phyloP scores from a whole-genome alignment of 768 basidiomycete species.

The Amanita subjunquillea region DNA sequence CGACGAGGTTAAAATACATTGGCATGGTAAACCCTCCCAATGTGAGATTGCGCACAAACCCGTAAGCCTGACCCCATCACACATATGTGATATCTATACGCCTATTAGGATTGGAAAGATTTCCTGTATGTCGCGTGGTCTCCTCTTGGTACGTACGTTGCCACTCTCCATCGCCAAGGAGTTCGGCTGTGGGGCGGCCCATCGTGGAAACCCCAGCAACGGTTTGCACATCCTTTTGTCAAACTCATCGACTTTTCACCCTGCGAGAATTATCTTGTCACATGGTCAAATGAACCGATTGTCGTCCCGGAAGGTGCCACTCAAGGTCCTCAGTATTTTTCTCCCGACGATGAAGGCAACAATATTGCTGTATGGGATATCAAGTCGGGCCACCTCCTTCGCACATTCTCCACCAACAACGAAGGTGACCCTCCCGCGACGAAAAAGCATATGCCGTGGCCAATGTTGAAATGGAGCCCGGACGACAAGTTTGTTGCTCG shows the following conservation, averaged over 20 bases:
- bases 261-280: slow-evolving; percentile 92
- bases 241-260: slow-evolving; percentile 97
- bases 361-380: slow-evolving; percentile 98
- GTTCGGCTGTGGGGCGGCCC: slow-evolving; percentile 93
- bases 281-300: slow-evolving; percentile 94
- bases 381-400: slow-evolving; percentile 83
- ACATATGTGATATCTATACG: slow-evolving; percentile 9
- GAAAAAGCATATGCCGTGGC: slow-evolving; percentile 90
- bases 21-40: slow-evolving; percentile 88
- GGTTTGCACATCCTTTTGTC: slow-evolving; percentile 92
- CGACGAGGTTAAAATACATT: slow-evolving; percentile 82
- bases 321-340: slow-evolving; percentile 79
- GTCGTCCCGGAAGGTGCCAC: slow-evolving; percentile 70
- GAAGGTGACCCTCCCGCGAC: slow-evolving; percentile 46
- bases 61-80: slow-evolving; percentile 31
- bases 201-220: slow-evolving; percentile 80
- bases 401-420: slow-evolving; percentile 70
- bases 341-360: slow-evolving; percentile 93
- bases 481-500: slow-evolving; percentile 94
- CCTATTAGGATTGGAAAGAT: slow-evolving; percentile 82
- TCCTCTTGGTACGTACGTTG: slow-evolving; percentile 88
- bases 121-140: slow-evolving; percentile 94
- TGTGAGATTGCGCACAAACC: slow-evolving; percentile 74
- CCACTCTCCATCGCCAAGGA: slow-evolving; percentile 91
- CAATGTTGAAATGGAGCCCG: slow-evolving; percentile 92